phyloP scores from a whole-genome alignment of 345 rosid species.

The Salix dunnii region DNA sequence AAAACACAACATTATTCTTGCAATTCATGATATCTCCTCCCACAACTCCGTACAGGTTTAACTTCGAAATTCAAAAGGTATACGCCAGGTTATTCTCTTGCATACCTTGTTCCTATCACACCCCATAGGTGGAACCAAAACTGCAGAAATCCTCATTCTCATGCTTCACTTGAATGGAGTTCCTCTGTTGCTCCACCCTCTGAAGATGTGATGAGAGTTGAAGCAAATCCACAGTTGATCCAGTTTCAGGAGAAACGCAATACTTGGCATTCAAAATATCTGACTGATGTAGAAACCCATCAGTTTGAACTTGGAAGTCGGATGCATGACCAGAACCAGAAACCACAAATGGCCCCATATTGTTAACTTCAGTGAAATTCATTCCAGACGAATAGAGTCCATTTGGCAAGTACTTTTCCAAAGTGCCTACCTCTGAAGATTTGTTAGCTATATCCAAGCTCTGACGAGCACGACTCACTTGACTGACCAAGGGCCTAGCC shows the following conservation, averaged over 20 bases:
- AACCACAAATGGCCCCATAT: slow-evolving; percentile 13
- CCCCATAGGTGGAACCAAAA: slow-evolving; percentile 22
- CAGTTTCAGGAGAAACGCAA: slow-evolving; percentile 26
- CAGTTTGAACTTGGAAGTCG: slow-evolving; percentile 17
- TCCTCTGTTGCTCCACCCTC: slow-evolving; percentile 49
- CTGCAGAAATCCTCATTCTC: slow-evolving; percentile 29
- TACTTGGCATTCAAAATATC: slow-evolving; percentile 27
- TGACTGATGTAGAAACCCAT: slow-evolving; percentile 23
- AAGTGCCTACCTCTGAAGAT: slow-evolving; percentile 11
- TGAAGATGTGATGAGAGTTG: slow-evolving; percentile 53
- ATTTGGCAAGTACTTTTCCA: slow-evolving; percentile 12
- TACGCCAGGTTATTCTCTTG: neutral
- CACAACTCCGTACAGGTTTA: neutral
- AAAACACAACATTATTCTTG: neutral
- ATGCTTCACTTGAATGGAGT: slow-evolving; percentile 29
- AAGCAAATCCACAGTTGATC: slow-evolving; percentile 44
- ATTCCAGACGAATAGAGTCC: slow-evolving; percentile 12
- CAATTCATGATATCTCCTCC: neutral
- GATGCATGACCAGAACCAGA: slow-evolving; percentile 18
- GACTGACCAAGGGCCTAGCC: slow-evolving; percentile 33
- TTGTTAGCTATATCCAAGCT: slow-evolving; percentile 25
- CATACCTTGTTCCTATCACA: slow-evolving; percentile 19
- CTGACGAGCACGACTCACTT: slow-evolving; percentile 23
- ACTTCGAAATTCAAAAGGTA: neutral
- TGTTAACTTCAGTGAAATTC: slow-evolving; percentile 14